phyloP scores from a whole-genome alignment of 805 yeast species.

The Lipomyces orientalis region DNA sequence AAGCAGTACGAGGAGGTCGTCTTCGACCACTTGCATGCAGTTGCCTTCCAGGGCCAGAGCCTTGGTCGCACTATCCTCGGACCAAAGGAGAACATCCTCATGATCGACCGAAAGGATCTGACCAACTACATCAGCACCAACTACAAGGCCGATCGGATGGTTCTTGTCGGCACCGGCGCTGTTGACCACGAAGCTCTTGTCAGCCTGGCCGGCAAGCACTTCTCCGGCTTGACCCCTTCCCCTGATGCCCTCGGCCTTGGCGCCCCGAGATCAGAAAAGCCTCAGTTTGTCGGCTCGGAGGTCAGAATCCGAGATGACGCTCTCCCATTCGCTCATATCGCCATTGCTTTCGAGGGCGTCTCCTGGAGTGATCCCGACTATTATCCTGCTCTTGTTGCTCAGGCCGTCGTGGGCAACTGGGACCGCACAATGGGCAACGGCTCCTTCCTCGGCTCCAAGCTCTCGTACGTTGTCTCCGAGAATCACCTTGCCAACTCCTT shows the following conservation, averaged over 20 bases:
- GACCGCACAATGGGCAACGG: conserved; percentile 90
- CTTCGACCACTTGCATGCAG: conserved; percentile 93
- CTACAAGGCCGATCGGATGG: conserved; percentile 97
- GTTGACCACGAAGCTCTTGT: conserved; percentile 88
- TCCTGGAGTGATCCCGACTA: conserved; percentile 97
- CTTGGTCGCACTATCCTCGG: conserved; percentile 96
- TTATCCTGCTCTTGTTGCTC: conserved; percentile 93
- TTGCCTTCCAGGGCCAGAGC: conserved; percentile 87
- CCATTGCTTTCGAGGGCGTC: conserved; percentile 96
- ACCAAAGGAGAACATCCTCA: conserved; percentile 84
- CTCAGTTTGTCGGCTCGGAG: conserved; percentile 85
- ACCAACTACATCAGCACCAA: conserved; percentile 79
- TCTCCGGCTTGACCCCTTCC: conserved; percentile 57
- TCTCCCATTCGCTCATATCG: conserved; percentile 87
- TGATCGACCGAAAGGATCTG: conserved; percentile 77
- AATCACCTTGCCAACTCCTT: conserved; percentile 84
- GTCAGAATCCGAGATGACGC: conserved; percentile 80
- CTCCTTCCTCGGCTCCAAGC: conserved; percentile 81
- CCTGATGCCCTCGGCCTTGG: conserved; percentile 70
- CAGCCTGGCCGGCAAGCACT: conserved; percentile 71
- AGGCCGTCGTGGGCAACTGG: conserved; percentile 97
- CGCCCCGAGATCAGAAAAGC: conserved; percentile 71
- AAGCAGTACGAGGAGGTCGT: conserved; percentile 98
- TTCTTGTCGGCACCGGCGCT: conserved; percentile 92
- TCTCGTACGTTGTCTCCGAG: conserved; percentile 68